Conservation (phyloP, 148 eudicot species). For the Heliamphora exappendiculata region DNA sequence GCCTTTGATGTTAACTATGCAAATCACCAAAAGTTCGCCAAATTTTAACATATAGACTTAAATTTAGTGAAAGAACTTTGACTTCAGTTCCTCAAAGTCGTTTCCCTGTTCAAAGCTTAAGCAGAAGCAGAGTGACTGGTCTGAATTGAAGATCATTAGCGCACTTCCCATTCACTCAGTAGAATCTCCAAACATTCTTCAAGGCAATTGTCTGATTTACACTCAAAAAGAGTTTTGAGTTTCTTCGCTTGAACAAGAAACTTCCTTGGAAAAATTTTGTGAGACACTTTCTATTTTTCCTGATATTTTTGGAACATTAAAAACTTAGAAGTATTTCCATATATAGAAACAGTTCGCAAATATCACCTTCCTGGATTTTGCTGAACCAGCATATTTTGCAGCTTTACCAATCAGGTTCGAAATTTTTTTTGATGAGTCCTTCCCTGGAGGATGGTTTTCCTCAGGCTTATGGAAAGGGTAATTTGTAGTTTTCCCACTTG, state of each 20-base stretch:
- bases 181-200: not conserved
- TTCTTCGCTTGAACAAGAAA: not conserved
- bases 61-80: not conserved
- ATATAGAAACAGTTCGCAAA: not conserved
- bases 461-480: slow-evolving; percentile 90
- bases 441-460: slow-evolving; percentile 88
- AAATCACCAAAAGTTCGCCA: not conserved
- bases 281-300: not conserved
- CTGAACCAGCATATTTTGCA: slow-evolving; percentile 76
- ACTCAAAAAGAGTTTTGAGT: not conserved
- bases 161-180: not conserved
- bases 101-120: not conserved
- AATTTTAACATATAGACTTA: not conserved
- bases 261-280: not conserved
- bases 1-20: not conserved
- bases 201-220: not conserved
- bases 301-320: not conserved
- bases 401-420: slow-evolving; percentile 84
- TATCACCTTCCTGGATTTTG: slow-evolving; percentile 72
- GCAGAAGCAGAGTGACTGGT: not conserved
- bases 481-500: slow-evolving; percentile 59
- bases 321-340: not conserved
- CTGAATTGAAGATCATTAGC: not conserved
- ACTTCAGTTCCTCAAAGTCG: not conserved
- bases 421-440: slow-evolving; percentile 77